These are phyloP conservation scores for Trametes elegans DNA, from an alignment of 768 basidiomycete species.

Conservation along the genomic window DNA sequence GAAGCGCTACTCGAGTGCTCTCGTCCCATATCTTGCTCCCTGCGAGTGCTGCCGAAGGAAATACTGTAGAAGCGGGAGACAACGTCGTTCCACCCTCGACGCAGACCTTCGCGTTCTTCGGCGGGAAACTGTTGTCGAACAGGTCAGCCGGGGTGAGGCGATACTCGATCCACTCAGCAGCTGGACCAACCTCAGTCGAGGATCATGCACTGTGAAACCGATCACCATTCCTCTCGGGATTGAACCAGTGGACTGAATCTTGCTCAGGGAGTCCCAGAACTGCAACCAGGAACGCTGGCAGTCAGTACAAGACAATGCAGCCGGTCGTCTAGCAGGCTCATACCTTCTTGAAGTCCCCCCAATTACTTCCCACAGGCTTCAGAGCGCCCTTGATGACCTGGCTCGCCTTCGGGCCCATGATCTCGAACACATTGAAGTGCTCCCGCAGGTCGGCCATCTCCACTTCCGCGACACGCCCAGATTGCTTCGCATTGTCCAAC, in stretches of 20 bases:
- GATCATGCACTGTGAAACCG: constrained; percentile 81
- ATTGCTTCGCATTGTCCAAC: constrained; percentile 36
- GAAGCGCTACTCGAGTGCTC: constrained; percentile 44
- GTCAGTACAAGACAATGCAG: no score
- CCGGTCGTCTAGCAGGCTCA: no score
- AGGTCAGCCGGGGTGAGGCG: neutral
- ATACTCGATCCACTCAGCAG: neutral
- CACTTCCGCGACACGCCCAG: constrained; percentile 36
- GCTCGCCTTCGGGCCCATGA: constrained; percentile 72
- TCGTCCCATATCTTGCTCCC: constrained; percentile 76
- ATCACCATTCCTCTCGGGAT: constrained; percentile 74
- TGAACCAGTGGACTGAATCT: constrained; percentile 62
- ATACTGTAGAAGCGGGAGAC: constrained; percentile 35
- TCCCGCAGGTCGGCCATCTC: constrained; percentile 72
- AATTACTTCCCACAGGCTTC: constrained; percentile 46
- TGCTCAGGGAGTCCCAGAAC: constrained; percentile 67
- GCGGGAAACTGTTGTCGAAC: constrained; percentile 65
- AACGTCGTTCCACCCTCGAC: constrained; percentile 28
- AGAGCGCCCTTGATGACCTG: constrained; percentile 54
- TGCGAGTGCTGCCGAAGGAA: constrained; percentile 60
- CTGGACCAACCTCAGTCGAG: constrained; percentile 68
- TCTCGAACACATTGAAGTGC: constrained; percentile 78
- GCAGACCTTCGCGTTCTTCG: constrained; percentile 61
- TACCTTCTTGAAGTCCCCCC: constrained; percentile 62
- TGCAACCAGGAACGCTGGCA: no score